Evolutionary conservation across 148 eudicot genomes (phyloP), one percentile per base, ranked within the genome.

Genomic region (Beta vulgaris): DNA sequence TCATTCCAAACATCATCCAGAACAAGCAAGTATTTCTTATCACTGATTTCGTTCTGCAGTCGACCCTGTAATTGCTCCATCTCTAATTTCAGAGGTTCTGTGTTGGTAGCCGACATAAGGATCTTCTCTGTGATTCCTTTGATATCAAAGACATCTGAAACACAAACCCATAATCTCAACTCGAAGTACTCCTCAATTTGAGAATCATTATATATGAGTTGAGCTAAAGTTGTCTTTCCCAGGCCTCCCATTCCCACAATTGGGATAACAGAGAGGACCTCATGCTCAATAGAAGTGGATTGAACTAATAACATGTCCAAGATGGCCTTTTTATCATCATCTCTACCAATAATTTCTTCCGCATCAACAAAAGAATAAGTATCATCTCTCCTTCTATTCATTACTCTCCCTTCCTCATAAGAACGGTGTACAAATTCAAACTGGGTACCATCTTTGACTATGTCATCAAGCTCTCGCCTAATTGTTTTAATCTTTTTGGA

Each of bases 191-290:
- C 14, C 28, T 31, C 23, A 65, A 82, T 23, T 29, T 4, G 31
- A 6, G 72, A 43, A 67, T 82, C 80, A 46, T 78, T 82, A 13
- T 75, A 79, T 2, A 78, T 5, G 29, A 75, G 13, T 19, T 71
- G 72, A 49, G 79, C 84, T 49, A 81, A 46, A 2, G 81, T 51
- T 1, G 84, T 77, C 53, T 81, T 77, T 5, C 86, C 78, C 18
- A 54, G 6, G n/a, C 85, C 85, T 6, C 82, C 82, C 1, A 82
- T 43, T 12, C 85, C 82, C 3, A 79, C 74, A 29, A 82, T 71
- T 0, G 85, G n/a, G 9, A 72, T 51, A 46, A 82, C 70, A 55
- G 70, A 54, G 6, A 68, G 26, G 21, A 25, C 35, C 39, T 25
- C 26, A 40, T 44, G n/a, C n/a, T n/a, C n/a, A n/a, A n/a, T n/a